Conservation (phyloP, 192 early-diverging fungal genomes). For the Mortierella antarctica region DNA sequence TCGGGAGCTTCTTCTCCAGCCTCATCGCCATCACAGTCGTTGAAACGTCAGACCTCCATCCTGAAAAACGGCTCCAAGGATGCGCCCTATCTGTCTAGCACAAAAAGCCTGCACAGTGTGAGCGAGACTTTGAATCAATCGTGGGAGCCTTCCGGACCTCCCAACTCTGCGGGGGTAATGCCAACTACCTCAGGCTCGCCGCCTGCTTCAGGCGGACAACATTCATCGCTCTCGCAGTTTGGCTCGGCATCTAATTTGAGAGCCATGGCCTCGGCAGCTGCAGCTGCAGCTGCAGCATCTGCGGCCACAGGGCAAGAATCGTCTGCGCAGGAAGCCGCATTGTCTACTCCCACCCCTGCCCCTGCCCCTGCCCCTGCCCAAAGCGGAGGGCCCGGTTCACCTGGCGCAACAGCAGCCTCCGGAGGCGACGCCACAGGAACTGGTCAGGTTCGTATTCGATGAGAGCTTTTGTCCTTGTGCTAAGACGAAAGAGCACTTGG, state of each 20-base stretch:
- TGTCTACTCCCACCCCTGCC: background rate
- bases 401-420: constrained; percentile 1
- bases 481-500: background rate
- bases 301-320: background rate
- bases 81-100: constrained; percentile 33
- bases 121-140: constrained; percentile 40
- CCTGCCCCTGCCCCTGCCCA: background rate
- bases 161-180: constrained; percentile 9
- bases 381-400: constrained; percentile 21
- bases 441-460: constrained; percentile 24
- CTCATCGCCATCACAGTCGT: constrained; percentile 13
- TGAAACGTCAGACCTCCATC: constrained; percentile 42
- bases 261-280: constrained; percentile 25
- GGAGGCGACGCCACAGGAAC: constrained; percentile 2
- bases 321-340: background rate
- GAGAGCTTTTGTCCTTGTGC: constrained; percentile 15
- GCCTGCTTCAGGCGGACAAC: constrained; percentile 6
- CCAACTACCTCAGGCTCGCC: background rate
- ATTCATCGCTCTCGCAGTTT: constrained; percentile 20
- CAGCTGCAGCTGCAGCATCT: constrained; percentile 4
- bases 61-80: constrained; percentile 51
- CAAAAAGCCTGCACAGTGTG: constrained; percentile 11
- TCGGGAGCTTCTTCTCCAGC: constrained; percentile 29
- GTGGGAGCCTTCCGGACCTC: constrained; percentile 30
- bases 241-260: constrained; percentile 44